These are phyloP conservation scores for Cytidiella melzeri DNA, from an alignment of 768 basidiomycete genomes.

Conservation along the genomic window DNA sequence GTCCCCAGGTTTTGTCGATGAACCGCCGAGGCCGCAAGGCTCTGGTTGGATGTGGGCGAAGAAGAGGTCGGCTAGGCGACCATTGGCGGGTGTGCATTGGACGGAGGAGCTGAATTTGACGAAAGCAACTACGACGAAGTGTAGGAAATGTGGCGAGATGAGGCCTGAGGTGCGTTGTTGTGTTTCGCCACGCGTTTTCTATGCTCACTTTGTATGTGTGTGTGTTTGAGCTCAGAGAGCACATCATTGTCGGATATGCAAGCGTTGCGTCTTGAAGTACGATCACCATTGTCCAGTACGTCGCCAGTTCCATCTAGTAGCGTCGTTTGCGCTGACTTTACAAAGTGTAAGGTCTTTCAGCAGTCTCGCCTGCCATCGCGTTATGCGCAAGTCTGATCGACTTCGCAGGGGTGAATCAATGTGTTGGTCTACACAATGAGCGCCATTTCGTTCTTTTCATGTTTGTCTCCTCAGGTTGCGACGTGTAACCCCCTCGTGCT, in stretches of 20 bases:
- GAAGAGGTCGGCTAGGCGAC: conserved; percentile 25
- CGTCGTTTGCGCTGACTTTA: neutral
- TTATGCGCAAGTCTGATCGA: neutral
- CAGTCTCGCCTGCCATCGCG: neutral
- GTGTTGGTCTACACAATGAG: conserved; percentile 93
- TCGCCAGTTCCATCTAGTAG: conserved; percentile 19
- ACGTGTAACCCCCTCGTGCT: too few relatives aligned
- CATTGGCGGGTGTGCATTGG: conserved; percentile 43
- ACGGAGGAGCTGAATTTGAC: conserved; percentile 45
- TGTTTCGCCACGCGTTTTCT: neutral
- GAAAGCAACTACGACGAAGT: conserved; percentile 49
- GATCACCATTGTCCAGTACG: conserved; percentile 89
- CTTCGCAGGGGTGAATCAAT: conserved; percentile 86
- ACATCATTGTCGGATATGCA: conserved; percentile 91
- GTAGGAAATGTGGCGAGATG: conserved; percentile 58
- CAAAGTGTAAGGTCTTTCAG: conserved; percentile 24
- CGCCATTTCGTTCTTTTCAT: conserved; percentile 95
- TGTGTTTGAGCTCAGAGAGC: conserved; percentile 50
- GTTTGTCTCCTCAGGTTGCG: too few relatives aligned
- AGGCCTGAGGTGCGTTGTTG: conserved; percentile 80
- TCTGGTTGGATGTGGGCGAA: conserved; percentile 54
- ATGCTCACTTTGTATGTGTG: neutral
- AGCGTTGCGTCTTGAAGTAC: conserved; percentile 83
- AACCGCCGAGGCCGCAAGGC: conserved; percentile 38
- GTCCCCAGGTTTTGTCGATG: conserved; percentile 73